These are phyloP conservation scores for Begonia peltatifolia DNA, from an alignment of 306 rosid genomes.

Conservation along the genomic window DNA sequence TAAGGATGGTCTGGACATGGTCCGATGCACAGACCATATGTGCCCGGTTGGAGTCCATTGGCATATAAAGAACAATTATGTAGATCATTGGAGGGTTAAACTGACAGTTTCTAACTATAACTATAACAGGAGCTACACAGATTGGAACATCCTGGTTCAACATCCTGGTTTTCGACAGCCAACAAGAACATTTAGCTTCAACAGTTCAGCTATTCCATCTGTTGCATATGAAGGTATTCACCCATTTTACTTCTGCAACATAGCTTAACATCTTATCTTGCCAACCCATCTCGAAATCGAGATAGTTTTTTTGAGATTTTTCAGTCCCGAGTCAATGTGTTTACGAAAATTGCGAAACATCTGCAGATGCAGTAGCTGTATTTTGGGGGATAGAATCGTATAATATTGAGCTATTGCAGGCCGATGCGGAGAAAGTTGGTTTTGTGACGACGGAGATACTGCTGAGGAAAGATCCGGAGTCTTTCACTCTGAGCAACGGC, in stretches of 20 bases:
- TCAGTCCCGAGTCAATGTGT: background rate
- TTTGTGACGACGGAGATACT: conserved; percentile 47
- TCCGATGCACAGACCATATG: conserved; percentile 62
- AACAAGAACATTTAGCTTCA: conserved; percentile 49
- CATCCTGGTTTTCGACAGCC: conserved; percentile 47
- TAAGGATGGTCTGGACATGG: conserved; percentile 1
- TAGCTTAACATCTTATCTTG: background rate
- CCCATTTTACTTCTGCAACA: background rate
- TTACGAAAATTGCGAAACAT: background rate
- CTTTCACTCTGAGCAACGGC: conserved; percentile 55
- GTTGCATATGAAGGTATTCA: conserved; percentile 38
- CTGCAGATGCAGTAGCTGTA: conserved; percentile 58
- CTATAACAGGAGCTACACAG: conserved; percentile 36
- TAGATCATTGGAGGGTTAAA: conserved; percentile 63
- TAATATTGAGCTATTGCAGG: conserved; percentile 33
- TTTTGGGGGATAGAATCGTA: conserved; percentile 61
- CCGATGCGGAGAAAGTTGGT: conserved; percentile 22
- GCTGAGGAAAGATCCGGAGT: conserved; percentile 31
- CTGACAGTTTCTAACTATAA: conserved; percentile 64
- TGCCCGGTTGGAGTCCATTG: conserved; percentile 73
- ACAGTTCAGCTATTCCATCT: conserved; percentile 36
- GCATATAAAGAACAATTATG: conserved; percentile 60
- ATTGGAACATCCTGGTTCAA: conserved; percentile 65
- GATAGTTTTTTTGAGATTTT: background rate
- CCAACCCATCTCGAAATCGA: background rate